Base-by-base conservation (phyloP, 805 yeast genomes). In the Metschnikowia gelsemii region DNA sequence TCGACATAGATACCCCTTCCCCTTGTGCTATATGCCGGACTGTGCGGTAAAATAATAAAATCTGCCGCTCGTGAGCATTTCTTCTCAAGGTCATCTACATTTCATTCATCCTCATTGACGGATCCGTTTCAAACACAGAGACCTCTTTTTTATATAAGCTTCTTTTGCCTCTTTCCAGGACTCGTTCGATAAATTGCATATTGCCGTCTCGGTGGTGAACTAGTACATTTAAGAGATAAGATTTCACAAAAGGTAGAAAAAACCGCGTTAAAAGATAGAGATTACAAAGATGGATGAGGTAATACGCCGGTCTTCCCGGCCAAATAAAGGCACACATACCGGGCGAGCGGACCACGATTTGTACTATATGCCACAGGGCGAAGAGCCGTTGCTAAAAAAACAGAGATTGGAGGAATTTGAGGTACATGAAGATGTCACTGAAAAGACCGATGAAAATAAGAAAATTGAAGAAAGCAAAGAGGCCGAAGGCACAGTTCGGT, bases 401-500 rank as follows among this genome's bases (percentile, higher is more conserved):
- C 18, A 13, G 13, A 28, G 17, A 28, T 16, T 16, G 5, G 31
- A 14, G 4, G 31, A 22, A 12, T 13, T n/a, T n/a, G n/a, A n/a
- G n/a, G n/a, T n/a, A n/a, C n/a, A n/a, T 12, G 45, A 40, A 14
- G 17, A 20, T 4, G 32, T 28, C 13, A 24, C 27, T 2, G 31
- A n/a, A n/a, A n/a, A 26, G 24, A 28, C 17, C 13, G 35, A 20
- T 12, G 19, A 22, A 31, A 28, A 32, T 9, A 32, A 18, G 11
- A 24, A 25, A 8, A n/a, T 14, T 14, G 22, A 16, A 5, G 27
- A 30, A 1, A 22, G 9, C 21, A n/a, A 28, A 6, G 36, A 32
- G 26, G 26, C 26, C 19, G 68, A 64, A 19, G 83, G 67, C 18
- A 64, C 57, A 22, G 81, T 82, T 1, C 64, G 78, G 19, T 83